These are phyloP conservation scores for Bjerkandera adusta DNA, from an alignment of 1,284 basidiomycete genomes.

Conservation along the genomic window DNA sequence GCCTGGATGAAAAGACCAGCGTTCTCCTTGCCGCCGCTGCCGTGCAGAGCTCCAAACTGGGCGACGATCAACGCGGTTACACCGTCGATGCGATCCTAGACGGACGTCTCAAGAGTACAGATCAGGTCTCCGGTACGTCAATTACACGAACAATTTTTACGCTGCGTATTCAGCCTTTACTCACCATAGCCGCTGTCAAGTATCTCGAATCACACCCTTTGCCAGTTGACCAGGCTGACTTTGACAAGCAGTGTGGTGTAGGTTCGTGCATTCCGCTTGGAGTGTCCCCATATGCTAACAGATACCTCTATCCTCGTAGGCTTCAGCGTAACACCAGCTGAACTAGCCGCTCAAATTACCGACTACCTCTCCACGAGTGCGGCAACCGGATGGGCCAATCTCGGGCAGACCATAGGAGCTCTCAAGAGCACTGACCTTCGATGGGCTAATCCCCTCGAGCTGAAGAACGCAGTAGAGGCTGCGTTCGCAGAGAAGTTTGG, in stretches of 20 bases:
- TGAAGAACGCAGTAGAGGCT: conserved; percentile 86
- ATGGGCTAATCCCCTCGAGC: conserved; percentile 89
- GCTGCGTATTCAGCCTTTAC: conserved; percentile 11
- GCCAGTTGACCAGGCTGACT: conserved; percentile 71
- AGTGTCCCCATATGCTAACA: conserved; percentile 30
- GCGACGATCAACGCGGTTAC: conserved; percentile 60
- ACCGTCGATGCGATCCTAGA: conserved; percentile 69
- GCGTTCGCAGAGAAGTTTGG: conserved; percentile 81
- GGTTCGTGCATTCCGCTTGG: no score
- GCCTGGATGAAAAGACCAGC: conserved; percentile 80
- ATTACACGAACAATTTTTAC: background rate
- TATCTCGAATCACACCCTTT: conserved; percentile 64
- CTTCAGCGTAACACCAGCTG: conserved; percentile 72
- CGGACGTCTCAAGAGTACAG: conserved; percentile 75
- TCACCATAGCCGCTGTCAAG: conserved; percentile 70
- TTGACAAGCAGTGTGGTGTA: conserved; percentile 84
- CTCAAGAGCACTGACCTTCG: conserved; percentile 73
- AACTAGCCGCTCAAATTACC: conserved; percentile 62
- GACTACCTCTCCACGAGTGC: conserved; percentile 59
- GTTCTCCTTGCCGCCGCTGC: conserved; percentile 72
- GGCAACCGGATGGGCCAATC: conserved; percentile 71
- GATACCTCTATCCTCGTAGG: conserved; percentile 46
- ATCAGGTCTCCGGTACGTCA: conserved; percentile 82
- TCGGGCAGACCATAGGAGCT: conserved; percentile 70
- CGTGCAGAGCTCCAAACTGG: conserved; percentile 60